phyloP scores from a whole-genome alignment of 345 rosid genomes.

The Rhodomyrtus tomentosa region DNA sequence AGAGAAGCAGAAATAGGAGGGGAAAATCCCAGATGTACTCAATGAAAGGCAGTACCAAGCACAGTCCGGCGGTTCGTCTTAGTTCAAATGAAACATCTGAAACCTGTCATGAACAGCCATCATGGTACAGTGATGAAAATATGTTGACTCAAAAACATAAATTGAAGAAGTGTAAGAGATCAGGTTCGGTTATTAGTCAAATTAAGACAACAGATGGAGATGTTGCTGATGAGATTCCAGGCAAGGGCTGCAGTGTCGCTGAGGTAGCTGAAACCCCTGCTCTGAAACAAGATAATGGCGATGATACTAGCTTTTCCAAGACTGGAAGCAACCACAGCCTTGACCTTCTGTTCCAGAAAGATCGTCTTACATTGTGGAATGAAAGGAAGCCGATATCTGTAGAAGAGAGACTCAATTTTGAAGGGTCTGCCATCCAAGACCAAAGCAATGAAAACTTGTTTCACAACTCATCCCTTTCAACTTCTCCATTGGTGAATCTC shows the following conservation, averaged over 20 bases:
- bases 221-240: constrained; percentile 1
- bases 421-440: constrained; percentile 1
- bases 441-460: background rate
- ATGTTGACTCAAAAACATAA: background rate
- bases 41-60: constrained; percentile 10
- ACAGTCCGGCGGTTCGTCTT: constrained; percentile 5
- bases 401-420: background rate
- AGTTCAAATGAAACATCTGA: constrained; percentile 2
- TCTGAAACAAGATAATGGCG: background rate
- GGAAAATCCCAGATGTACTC: constrained; percentile 6
- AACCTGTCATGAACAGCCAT: background rate
- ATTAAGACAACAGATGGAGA: background rate
- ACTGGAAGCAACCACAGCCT: background rate
- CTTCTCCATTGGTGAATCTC: background rate
- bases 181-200: background rate
- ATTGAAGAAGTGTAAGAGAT: background rate
- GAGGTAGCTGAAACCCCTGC: background rate
- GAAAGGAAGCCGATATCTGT: constrained; percentile 7
- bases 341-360: background rate
- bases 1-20: constrained; percentile 11
- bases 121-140: background rate
- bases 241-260: background rate
- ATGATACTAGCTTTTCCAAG: background rate
- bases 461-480: background rate
- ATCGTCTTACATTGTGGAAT: constrained; percentile 5